Base-by-base conservation (phyloP, 495 filamentous ascomycete genomes). In the Hyaloscypha variabilis region DNA sequence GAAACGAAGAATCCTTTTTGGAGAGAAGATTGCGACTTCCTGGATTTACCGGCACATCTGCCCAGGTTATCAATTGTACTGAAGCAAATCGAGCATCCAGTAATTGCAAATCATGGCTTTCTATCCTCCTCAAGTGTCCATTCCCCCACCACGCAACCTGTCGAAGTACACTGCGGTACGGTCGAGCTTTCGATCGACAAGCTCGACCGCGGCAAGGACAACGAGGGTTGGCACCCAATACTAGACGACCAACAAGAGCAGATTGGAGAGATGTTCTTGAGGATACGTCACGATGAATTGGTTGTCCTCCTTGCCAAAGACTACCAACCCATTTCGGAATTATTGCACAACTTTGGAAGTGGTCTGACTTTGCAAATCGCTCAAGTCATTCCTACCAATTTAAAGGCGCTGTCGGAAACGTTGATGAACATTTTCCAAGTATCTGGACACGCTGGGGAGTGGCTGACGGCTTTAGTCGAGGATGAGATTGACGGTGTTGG, bases 351-450 rank as follows among this genome's bases (percentile, higher is more conserved):
- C 1, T 97, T 97, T 76, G 84, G 84, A 50, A 90, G 89, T 57
- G 91, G 91, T 2, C 78, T 99, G 36, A 97, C 93, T 3, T 81
- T 91, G 61, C 90, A 95, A 70, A 92, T 99, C 67, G 88, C 92
- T 2, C 84, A 90, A 54, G 82, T 91, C 55, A 79, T 97, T 68
- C 91, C 93, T 8, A 86, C 85, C 0, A 88, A 91, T 70, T 80
- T 97, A 46, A 88, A 87, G 67, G 82, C 87, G 26, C 78, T 98
- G n/a, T 89, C 92, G 10, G 93, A 97, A 71, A 88, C 90, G 36
- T 85, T 99, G 53, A 81, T 98, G 68, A 92, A 97, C 71, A 96
- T 99, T 60, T 99, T 91, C 71, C 95, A 99, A 73, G 96, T 97
- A 14, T 93, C 92, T n/a, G 93, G 92, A 4, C 86, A 87, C 58